Evolutionary conservation across 2,329 filamentous ascomycete species (phyloP), one percentile per base, ranked within the genome.

Genomic region (Bimuria novae-zelandiae): DNA sequence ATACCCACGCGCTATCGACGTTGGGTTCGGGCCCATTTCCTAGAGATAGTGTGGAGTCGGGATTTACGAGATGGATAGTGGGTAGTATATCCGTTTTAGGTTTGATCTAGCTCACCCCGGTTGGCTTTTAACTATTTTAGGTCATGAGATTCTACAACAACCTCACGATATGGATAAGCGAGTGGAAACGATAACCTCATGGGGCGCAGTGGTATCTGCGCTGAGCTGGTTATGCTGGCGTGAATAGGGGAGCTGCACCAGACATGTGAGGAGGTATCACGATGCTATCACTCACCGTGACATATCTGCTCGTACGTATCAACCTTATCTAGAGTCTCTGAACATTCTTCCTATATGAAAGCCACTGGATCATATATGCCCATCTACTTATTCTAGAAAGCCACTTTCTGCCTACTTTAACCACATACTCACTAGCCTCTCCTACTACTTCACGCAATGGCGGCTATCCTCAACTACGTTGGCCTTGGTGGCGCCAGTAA

Each of bases 71-170:
- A 55, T 50, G 53, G 53, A 49, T 45, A 35, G 29, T 16, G 52
- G 53, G 51, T 45, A 35, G 29, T 16, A 55, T 55, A 42, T 49
- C 53, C 49, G 35, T 46, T 55, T 55, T 49, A 19, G 49, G 53
- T 21, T 35, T 49, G 45, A 52, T 22, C 32, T 37, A 37, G 17
- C 35, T 32, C n/a, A 33, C 29, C 27, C 46, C 36, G 23, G 42
- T 19, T 29, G 32, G 35, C 35, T 39, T 40, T 55, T 47, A 42
- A 42, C 53, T 45, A 49, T 49, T 49, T 49, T 37, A 22, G 49
- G 53, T 45, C 33, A 46, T 41, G 25, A n/a, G 29, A 46, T 22
- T 3, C 29, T 36, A 17, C 36, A 21, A 33, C 14, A 33, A 41
- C 41, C 16, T 32, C 21, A 40, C 4, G 36, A 30, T 7, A 12